phyloP scores from a whole-genome alignment of 83 land plant genomes.

The Picea abies region DNA sequence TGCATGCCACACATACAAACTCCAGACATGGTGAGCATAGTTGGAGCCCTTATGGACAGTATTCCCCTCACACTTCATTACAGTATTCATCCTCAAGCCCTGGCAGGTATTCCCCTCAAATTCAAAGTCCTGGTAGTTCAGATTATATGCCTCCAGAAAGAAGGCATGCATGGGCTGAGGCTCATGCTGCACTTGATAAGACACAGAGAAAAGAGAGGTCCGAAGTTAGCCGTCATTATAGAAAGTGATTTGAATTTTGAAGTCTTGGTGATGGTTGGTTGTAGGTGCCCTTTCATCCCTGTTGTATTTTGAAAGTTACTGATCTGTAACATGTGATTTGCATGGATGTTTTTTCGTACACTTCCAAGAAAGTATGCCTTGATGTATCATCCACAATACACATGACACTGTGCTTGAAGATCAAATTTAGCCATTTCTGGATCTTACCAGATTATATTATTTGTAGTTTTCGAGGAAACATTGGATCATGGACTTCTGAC shows the following conservation, averaged over 20 bases:
- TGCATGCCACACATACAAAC: neutral
- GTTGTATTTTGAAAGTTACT: too few species aligned
- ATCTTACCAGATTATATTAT: too few species aligned
- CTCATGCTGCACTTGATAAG: slow-evolving; percentile 3
- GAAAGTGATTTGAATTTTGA: neutral
- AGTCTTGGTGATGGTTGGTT: neutral
- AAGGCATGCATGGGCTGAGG: slow-evolving; percentile 7
- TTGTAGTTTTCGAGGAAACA: too few species aligned
- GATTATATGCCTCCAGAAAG: slow-evolving; percentile 26
- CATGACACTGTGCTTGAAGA: too few species aligned
- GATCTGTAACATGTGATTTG: too few species aligned
- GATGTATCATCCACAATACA: too few species aligned
- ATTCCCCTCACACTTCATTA: slow-evolving; percentile 12
- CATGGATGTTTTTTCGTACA: too few species aligned
- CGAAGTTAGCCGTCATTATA: slow-evolving; percentile 20
- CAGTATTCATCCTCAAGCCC: slow-evolving; percentile 14
- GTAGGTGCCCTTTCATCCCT: neutral
- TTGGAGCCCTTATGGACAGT: slow-evolving; percentile 5
- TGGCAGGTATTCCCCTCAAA: slow-evolving; percentile 18
- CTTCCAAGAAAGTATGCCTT: too few species aligned
- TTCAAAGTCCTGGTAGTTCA: slow-evolving; percentile 10
- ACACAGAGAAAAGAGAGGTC: slow-evolving; percentile 19
- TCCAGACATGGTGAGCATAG: slow-evolving; percentile 16
- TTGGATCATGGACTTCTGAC: too few species aligned
- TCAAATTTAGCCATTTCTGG: too few species aligned